Evolutionary conservation across 768 basidiomycete genomes (phyloP).

Genomic region (Calocybe gangraenosa): DNA sequence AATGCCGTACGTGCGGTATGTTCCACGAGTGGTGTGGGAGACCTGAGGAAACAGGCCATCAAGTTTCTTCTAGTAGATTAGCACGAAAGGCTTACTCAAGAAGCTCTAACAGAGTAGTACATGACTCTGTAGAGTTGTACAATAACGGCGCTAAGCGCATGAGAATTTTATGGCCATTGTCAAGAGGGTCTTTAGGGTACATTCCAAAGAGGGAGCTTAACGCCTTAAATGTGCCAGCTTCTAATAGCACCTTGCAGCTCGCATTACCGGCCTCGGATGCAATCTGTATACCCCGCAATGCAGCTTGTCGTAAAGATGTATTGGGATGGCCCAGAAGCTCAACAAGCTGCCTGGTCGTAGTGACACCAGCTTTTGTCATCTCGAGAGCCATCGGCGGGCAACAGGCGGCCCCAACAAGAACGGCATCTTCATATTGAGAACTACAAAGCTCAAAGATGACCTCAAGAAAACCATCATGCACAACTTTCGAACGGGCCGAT

Average conservation of each 20-base stretch:
- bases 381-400: slow-evolving; percentile 13
- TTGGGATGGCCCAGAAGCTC: slow-evolving; percentile 12
- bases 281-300: slow-evolving; percentile 12
- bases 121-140: slow-evolving; percentile 14
- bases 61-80: neutral
- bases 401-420: slow-evolving; percentile 11
- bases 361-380: slow-evolving; percentile 11
- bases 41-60: slow-evolving; percentile 1
- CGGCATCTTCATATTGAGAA: slow-evolving; percentile 14
- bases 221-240: slow-evolving; percentile 11
- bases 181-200: slow-evolving; percentile 11
- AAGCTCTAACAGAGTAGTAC: slow-evolving; percentile 14
- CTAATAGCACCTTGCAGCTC: slow-evolving; percentile 8
- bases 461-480: slow-evolving; percentile 10
- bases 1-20: slow-evolving; percentile 13
- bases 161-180: slow-evolving; percentile 13
- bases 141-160: slow-evolving; percentile 12
- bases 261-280: slow-evolving; percentile 11
- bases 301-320: slow-evolving; percentile 11
- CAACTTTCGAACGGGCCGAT: slow-evolving; percentile 12
- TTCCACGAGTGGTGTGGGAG: slow-evolving; percentile 8
- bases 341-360: slow-evolving; percentile 10
- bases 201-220: slow-evolving; percentile 9
- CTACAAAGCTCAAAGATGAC: slow-evolving; percentile 15
- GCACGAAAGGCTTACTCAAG: slow-evolving; percentile 14